Percentiles rank a stretch among this genome's conserved stretches.
These are phyloP conservation scores for Spinacia oleracea DNA, from an alignment of 179 eudicot species.

Conservation along the genomic window DNA sequence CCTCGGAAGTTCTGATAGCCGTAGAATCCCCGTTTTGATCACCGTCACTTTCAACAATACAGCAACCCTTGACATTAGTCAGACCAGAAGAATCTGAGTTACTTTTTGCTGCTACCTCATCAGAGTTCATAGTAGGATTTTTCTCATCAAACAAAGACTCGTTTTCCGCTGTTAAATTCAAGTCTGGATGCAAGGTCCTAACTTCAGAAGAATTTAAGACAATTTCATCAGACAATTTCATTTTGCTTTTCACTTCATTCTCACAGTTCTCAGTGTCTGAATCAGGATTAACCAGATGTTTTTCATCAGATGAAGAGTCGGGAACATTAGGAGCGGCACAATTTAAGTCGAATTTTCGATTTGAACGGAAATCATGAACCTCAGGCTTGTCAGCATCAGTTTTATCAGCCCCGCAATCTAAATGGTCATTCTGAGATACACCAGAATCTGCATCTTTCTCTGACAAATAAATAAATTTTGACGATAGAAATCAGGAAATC, in stretches of 20 bases:
- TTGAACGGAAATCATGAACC: slow-evolving; percentile 31
- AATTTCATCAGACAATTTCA: slow-evolving; percentile 17
- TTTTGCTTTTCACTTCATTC: slow-evolving; percentile 26
- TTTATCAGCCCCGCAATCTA: slow-evolving; percentile 22
- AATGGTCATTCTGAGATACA: slow-evolving; percentile 23
- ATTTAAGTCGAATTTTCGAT: slow-evolving; percentile 35
- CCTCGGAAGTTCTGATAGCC: slow-evolving; percentile 15
- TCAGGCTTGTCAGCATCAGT: slow-evolving; percentile 31
- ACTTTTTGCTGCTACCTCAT: slow-evolving; percentile 20
- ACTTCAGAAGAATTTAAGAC: slow-evolving; percentile 11
- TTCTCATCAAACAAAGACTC: slow-evolving; percentile 25
- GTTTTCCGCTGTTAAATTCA: slow-evolving; percentile 22
- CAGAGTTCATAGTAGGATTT: slow-evolving; percentile 10
- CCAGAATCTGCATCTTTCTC: slow-evolving; percentile 26
- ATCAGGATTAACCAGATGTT: slow-evolving; percentile 6
- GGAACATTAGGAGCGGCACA: slow-evolving; percentile 27
- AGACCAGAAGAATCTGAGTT: slow-evolving; percentile 21
- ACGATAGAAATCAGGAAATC: neutral
- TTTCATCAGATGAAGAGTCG: slow-evolving; percentile 32
- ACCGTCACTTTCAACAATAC: slow-evolving; percentile 20
- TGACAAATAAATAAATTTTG: neutral
- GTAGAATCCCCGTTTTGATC: slow-evolving; percentile 23
- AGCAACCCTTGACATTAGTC: slow-evolving; percentile 16
- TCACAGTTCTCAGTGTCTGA: slow-evolving; percentile 24
- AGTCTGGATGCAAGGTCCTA: slow-evolving; percentile 19